These are phyloP conservation scores for Cruciata laevipes DNA, from an alignment of 257 asterid genomes.

Conservation along the genomic window DNA sequence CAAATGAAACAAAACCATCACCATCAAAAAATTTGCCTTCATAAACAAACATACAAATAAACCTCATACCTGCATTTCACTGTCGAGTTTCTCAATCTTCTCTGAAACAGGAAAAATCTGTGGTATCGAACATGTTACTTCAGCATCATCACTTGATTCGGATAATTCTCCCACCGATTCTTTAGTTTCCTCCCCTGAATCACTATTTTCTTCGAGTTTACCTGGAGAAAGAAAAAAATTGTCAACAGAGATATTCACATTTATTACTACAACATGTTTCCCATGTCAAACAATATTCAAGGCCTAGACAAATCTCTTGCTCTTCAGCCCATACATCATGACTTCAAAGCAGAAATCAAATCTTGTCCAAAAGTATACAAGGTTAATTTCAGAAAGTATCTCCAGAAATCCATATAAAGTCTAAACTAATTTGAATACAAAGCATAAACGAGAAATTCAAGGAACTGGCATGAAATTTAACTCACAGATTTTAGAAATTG, in stretches of 20 bases:
- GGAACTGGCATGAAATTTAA: conserved; percentile 16
- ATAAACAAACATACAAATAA: neutral
- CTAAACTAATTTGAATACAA: neutral
- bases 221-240: conserved; percentile 27
- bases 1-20: neutral
- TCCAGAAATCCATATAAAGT: neutral
- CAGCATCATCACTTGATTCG: conserved; percentile 36
- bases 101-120: conserved; percentile 46
- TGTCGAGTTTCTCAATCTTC: conserved; percentile 49
- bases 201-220: conserved; percentile 27
- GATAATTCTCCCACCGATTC: conserved; percentile 27
- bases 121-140: conserved; percentile 30
- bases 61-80: conserved; percentile 64
- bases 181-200: conserved; percentile 27
- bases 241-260: neutral
- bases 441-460: conserved; percentile 21
- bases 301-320: neutral
- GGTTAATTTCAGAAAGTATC: no score
- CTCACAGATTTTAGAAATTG: no score
- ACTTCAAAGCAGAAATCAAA: neutral
- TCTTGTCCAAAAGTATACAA: conserved; percentile 26
- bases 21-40: neutral
- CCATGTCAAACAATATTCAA: neutral
- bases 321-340: neutral
- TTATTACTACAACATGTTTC: neutral